Evolutionary conservation across 2,329 filamentous ascomycete species (phyloP).

Genomic region (Emergomyces orientalis): DNA sequence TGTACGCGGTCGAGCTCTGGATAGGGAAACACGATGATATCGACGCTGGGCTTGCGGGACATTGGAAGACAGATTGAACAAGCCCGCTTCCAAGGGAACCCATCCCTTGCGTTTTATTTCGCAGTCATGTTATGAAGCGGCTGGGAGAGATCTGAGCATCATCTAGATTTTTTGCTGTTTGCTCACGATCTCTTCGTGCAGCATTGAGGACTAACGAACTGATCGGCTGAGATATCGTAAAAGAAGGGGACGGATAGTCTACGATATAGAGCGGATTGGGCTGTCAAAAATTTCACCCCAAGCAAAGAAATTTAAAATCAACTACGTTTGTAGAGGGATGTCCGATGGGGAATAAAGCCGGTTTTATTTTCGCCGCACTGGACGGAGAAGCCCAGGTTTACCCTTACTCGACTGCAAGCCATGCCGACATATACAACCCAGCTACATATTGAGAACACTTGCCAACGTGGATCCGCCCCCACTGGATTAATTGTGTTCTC

Average conservation of each 20-base stretch:
- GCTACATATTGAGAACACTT: background rate
- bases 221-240: background rate
- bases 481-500: background rate
- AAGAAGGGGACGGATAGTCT: background rate
- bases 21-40: slow-evolving; percentile 64
- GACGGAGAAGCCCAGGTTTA: background rate
- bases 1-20: slow-evolving; percentile 86
- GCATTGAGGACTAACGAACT: background rate
- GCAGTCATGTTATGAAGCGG: background rate
- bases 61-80: slow-evolving; percentile 86
- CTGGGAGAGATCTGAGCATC: background rate
- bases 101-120: background rate
- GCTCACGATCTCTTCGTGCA: background rate
- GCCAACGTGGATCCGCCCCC: background rate
- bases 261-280: background rate
- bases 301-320: background rate
- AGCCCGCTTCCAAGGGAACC: background rate
- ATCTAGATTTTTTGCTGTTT: background rate
- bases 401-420: background rate
- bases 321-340: background rate
- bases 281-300: background rate
- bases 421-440: background rate
- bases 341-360: background rate
- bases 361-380: background rate
- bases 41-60: slow-evolving; percentile 60